phyloP scores from a whole-genome alignment of 1,284 basidiomycete species.

The Trametes versicolor region DNA sequence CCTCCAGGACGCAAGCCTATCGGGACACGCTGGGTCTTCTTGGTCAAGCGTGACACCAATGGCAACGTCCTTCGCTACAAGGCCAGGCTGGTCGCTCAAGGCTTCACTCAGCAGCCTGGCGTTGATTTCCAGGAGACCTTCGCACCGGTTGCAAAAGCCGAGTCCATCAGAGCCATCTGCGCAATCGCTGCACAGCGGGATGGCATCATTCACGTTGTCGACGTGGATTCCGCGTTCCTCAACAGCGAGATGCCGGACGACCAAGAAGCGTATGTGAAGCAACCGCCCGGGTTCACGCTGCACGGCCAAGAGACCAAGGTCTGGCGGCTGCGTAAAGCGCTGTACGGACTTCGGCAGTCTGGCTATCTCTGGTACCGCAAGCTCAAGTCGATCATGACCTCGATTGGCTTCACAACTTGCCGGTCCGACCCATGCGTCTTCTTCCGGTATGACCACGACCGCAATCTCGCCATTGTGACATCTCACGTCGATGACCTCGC shows the following conservation, averaged over 20 bases:
- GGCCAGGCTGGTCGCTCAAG: constrained; percentile 51
- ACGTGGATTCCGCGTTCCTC: constrained; percentile 13
- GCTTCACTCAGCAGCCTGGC: constrained; percentile 50
- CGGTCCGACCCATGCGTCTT: constrained; percentile 7
- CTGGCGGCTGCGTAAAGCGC: constrained; percentile 27
- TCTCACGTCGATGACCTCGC: constrained; percentile 24
- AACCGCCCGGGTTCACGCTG: constrained; percentile 26
- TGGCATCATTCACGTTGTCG: constrained; percentile 2
- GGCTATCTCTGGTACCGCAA: constrained; percentile 25
- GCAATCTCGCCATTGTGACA: constrained; percentile 9
- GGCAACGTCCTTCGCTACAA: constrained; percentile 46
- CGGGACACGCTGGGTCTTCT: constrained; percentile 48
- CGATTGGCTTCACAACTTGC: constrained; percentile 5
- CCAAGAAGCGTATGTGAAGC: constrained; percentile 1
- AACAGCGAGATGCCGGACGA: constrained; percentile 13
- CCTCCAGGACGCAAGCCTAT: constrained; percentile 26
- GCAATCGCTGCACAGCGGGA: constrained; percentile 27
- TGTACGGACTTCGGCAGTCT: constrained; percentile 37
- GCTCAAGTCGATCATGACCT: neutral
- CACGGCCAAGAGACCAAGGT: neutral
- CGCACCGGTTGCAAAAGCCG: constrained; percentile 41
- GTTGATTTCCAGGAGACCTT: constrained; percentile 53
- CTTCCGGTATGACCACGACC: neutral
- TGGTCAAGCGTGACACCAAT: constrained; percentile 42
- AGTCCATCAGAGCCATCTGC: constrained; percentile 41